Evolutionary conservation across 495 filamentous ascomycete genomes (phyloP).

Genomic region (Pyrenula massariospora): DNA sequence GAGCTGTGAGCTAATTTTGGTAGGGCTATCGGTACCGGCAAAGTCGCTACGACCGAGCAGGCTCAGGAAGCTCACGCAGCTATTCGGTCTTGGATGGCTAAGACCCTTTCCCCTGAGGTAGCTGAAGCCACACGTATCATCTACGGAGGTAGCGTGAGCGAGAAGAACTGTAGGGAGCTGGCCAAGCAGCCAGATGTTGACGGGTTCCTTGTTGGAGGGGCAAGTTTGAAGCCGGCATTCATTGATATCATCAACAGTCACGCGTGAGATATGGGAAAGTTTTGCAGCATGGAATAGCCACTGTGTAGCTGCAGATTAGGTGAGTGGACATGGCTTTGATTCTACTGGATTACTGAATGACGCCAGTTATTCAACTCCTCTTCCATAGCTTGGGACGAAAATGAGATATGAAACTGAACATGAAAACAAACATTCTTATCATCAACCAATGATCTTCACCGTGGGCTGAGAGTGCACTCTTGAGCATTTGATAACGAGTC

Average conservation of each 20-base stretch:
- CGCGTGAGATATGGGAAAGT: no score
- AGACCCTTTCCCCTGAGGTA: constrained; percentile 56
- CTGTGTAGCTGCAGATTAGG: no score
- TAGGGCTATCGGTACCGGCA: constrained; percentile 90
- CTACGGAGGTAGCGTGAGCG: constrained; percentile 91
- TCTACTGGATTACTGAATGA: no score
- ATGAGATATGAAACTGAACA: no score
- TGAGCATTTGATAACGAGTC: no score
- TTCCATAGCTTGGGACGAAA: no score
- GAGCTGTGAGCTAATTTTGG: neutral
- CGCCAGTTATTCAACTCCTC: no score
- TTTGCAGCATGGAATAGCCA: no score
- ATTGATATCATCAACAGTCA: constrained; percentile 57
- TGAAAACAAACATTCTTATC: no score
- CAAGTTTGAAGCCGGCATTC: constrained; percentile 95
- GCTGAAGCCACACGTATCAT: constrained; percentile 77
- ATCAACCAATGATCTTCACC: no score
- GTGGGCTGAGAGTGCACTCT: no score
- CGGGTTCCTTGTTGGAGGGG: constrained; percentile 95
- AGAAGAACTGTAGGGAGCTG: constrained; percentile 95
- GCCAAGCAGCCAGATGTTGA: constrained; percentile 89
- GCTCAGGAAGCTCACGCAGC: constrained; percentile 90
- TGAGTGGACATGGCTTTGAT: no score
- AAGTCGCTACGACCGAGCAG: constrained; percentile 88
- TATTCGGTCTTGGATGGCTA: constrained; percentile 78